phyloP scores from a whole-genome alignment of 2,329 filamentous ascomycete genomes.

The Tympanopsis confertula region DNA sequence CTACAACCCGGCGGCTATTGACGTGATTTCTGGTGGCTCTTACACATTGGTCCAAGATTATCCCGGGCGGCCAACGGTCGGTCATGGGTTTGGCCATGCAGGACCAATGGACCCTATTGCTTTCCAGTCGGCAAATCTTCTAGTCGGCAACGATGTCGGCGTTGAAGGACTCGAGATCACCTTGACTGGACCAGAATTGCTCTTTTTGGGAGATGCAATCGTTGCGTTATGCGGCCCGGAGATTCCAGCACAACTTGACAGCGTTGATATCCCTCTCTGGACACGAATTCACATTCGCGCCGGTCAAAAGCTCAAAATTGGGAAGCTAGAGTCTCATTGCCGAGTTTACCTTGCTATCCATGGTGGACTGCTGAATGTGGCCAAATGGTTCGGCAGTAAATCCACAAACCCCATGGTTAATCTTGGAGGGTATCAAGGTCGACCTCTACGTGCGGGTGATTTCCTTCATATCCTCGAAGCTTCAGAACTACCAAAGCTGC shows the following conservation, averaged over 20 bases:
- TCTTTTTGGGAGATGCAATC: conserved; percentile 39
- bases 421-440: conserved; percentile 48
- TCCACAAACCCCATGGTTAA: conserved; percentile 43
- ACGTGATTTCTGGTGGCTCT: conserved; percentile 41
- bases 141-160: conserved; percentile 41
- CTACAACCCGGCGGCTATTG: conserved; percentile 36
- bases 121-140: conserved; percentile 43
- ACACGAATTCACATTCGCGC: neutral
- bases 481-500: conserved; percentile 23
- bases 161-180: conserved; percentile 49
- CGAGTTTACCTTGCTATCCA: conserved; percentile 3
- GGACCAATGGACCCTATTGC: conserved; percentile 52
- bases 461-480: conserved; percentile 30
- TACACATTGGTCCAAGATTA: conserved; percentile 48
- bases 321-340: neutral
- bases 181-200: conserved; percentile 43
- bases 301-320: conserved; percentile 2
- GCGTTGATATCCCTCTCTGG: conserved; percentile 6
- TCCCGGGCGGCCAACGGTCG: conserved; percentile 41
- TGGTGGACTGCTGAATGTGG: conserved; percentile 25
- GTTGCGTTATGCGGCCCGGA: conserved; percentile 44
- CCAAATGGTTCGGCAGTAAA: conserved; percentile 46
- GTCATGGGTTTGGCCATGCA: conserved; percentile 43
- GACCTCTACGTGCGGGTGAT: conserved; percentile 40
- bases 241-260: conserved; percentile 38